Evolutionary conservation across 1,284 basidiomycete genomes (phyloP).

Genomic region (Lentinus polychrous): DNA sequence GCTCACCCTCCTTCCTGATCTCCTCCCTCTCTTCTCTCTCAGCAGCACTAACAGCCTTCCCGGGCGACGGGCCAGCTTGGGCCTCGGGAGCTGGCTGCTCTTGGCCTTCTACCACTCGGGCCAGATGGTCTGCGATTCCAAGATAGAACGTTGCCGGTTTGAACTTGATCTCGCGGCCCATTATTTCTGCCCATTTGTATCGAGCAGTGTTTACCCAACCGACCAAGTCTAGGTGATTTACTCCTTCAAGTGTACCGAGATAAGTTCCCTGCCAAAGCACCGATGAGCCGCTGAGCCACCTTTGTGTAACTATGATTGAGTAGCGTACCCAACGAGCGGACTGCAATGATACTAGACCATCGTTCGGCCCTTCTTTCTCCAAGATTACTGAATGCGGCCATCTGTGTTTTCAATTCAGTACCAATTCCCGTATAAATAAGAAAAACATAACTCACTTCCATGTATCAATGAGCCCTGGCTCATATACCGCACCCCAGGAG

Average conservation of each 20-base stretch:
- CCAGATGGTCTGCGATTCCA: constrained; percentile 65
- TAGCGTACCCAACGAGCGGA: constrained; percentile 72
- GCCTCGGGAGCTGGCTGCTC: constrained; percentile 7
- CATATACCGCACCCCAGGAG: constrained; percentile 88
- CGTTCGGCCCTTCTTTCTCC: constrained; percentile 88
- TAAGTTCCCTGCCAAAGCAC: constrained; percentile 55
- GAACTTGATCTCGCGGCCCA: constrained; percentile 85
- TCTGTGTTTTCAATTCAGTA: constrained; percentile 26
- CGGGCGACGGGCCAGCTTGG: constrained; percentile 1
- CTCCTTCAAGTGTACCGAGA: constrained; percentile 79
- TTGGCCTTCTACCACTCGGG: constrained; percentile 58
- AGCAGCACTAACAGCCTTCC: not conserved
- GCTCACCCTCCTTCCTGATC: constrained; percentile 20
- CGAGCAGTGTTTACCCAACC: constrained; percentile 79
- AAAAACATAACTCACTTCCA: constrained; percentile 52
- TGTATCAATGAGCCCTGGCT: constrained; percentile 83
- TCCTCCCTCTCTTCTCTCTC: constrained; percentile 17
- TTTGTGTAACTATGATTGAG: not conserved
- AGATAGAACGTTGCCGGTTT: constrained; percentile 86
- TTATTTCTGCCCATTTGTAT: constrained; percentile 82
- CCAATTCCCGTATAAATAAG: not conserved
- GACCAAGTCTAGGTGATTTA: constrained; percentile 90
- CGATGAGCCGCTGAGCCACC: not conserved
- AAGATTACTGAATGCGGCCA: constrained; percentile 81
- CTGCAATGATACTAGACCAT: constrained; percentile 81